A percentile compares a stretch with the other conserved stretches of the same genome.
These are phyloP conservation scores for Penicillium sp. DNA, from an alignment of 2,329 filamentous ascomycete species.

Conservation along the genomic window DNA sequence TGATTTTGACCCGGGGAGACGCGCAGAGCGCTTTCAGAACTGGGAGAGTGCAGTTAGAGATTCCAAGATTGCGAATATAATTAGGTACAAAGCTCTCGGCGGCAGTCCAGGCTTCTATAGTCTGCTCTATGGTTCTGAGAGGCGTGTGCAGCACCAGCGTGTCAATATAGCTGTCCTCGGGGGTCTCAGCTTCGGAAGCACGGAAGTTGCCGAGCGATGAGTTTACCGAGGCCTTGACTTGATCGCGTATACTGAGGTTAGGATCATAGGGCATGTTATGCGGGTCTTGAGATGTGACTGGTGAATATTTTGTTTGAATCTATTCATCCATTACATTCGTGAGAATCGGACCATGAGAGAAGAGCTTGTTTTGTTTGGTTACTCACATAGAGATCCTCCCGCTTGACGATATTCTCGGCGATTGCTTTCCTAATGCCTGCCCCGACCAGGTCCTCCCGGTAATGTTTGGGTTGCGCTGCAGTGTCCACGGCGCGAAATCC, in stretches of 20 bases:
- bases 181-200: slow-evolving; percentile 24
- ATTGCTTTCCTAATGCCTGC: slow-evolving; percentile 62
- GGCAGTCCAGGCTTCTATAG: slow-evolving; percentile 62
- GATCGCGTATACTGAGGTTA: slow-evolving; percentile 54
- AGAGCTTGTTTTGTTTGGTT: neutral
- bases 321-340: slow-evolving; percentile 24
- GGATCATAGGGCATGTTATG: slow-evolving; percentile 61
- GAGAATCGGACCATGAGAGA: neutral
- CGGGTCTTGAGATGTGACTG: slow-evolving; percentile 58
- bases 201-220: slow-evolving; percentile 64
- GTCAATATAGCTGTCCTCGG: slow-evolving; percentile 52
- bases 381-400: slow-evolving; percentile 61
- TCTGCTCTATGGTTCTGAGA: slow-evolving; percentile 47
- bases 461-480: slow-evolving; percentile 73
- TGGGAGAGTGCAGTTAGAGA: slow-evolving; percentile 67
- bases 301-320: slow-evolving; percentile 82
- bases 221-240: slow-evolving; percentile 64
- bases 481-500: slow-evolving; percentile 75
- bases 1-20: slow-evolving; percentile 41
- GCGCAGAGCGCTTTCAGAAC: slow-evolving; percentile 52
- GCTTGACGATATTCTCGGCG: slow-evolving; percentile 53
- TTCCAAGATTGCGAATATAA: slow-evolving; percentile 63
- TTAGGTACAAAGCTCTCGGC: slow-evolving; percentile 65
- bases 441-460: slow-evolving; percentile 68
- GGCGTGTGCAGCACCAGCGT: slow-evolving; percentile 59